These are phyloP conservation scores for Beauveria rudraprayagi DNA, from an alignment of 2,329 filamentous ascomycete genomes.

Conservation along the genomic window DNA sequence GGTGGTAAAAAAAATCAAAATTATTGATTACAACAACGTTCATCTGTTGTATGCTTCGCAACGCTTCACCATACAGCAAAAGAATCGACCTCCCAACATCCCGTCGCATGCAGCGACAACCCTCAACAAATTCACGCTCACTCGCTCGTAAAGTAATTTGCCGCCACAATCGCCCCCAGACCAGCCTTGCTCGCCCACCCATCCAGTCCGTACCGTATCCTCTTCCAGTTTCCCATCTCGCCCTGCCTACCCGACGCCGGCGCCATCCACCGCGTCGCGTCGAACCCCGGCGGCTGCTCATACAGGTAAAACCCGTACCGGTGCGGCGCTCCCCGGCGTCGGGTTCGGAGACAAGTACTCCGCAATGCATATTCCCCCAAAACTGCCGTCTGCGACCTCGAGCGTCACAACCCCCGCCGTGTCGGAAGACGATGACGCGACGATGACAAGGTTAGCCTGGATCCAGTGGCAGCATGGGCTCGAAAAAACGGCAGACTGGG, in stretches of 20 bases:
- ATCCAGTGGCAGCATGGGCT: slow-evolving; percentile 40
- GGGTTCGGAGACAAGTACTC: slow-evolving; percentile 38
- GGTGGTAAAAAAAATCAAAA: not conserved
- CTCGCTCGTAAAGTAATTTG: slow-evolving; percentile 4
- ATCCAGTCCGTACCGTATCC: slow-evolving; percentile 37
- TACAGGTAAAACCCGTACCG: slow-evolving; percentile 42
- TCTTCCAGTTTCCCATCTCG: slow-evolving; percentile 24
- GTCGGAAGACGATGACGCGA: not conserved
- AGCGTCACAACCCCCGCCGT: not conserved
- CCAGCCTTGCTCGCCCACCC: slow-evolving; percentile 36
- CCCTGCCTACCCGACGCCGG: slow-evolving; percentile 27
- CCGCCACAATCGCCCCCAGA: slow-evolving; percentile 29
- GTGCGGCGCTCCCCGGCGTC: slow-evolving; percentile 37
- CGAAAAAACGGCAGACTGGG: slow-evolving; percentile 29
- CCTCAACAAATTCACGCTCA: not conserved
- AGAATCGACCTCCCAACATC: too few species aligned
- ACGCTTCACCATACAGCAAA: too few species aligned
- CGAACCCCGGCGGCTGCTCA: slow-evolving; percentile 30
- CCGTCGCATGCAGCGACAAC: too few species aligned
- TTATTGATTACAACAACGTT: not conserved
- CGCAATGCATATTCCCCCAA: slow-evolving; percentile 21
- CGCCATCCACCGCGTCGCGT: slow-evolving; percentile 14
- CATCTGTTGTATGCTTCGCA: too few species aligned
- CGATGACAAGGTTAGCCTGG: slow-evolving; percentile 27
- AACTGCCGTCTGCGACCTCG: not conserved